Evolutionary conservation across 352 stramenopile genomes (phyloP), one percentile per base, ranked within the genome.

Genomic region (Pythium dissotocum): DNA sequence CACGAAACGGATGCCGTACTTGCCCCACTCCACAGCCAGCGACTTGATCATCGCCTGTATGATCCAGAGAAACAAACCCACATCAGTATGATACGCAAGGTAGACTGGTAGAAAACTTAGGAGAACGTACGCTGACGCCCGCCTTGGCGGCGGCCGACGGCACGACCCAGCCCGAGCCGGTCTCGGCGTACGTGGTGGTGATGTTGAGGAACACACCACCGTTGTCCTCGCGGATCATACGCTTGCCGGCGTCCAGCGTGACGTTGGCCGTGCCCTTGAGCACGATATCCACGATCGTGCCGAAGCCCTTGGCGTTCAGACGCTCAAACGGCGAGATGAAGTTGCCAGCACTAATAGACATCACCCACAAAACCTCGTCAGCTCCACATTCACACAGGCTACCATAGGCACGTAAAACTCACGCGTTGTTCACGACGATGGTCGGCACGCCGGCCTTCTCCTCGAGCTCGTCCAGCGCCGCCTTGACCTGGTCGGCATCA

Each of bases 221-320:
- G 33, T 85, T 79, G 7, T 90, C 79, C n/a, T 78, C 79, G 54
- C 81, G 75, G 60, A 94, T 93, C 79, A 93, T 86, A 61, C 83
- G 82, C 62, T 93, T 91, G 49, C 84, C 88, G 0, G 82, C 84
- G 46, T 94, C 84, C 54, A 91, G 71, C 63, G 86, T 94, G 58
- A 96, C 83, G 69, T 94, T 94, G 67, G 85, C 85, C 32, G 85
- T 92, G 32, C 88, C 88, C 70, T 93, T 91, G 40, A 96, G 80
- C 59, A 94, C 97, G 76, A 99, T 99, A 54, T 98, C 96, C 70
- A 99, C 89, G 21, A 99, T 98, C 32, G 97, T 99, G 35, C 91
- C 89, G 72, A 99, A 99, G 28, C 90, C 96, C 77, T 98, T 98
- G 35, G 91, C 85, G 63, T 86, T 97, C 40, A 99, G 79, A 10